Percentiles rank a stretch among this genome's conserved stretches.
phyloP scores from a whole-genome alignment of 192 early-diverging fungal species.

The Podila clonocystis region DNA sequence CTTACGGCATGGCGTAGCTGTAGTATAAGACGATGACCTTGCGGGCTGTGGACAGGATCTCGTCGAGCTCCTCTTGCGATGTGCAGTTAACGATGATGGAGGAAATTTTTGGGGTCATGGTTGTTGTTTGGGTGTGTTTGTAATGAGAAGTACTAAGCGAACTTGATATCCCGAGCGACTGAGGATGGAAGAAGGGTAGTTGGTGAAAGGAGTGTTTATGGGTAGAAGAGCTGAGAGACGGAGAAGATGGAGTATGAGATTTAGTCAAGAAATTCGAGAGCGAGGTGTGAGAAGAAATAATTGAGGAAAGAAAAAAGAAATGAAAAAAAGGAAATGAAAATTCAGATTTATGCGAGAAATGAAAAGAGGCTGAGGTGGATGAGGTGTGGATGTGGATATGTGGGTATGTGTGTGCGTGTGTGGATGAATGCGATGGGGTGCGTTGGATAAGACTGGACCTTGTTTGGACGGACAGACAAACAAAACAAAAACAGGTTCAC shows the following conservation, averaged over 20 bases:
- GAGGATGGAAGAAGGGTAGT: neutral
- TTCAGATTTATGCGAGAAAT: constrained; percentile 2
- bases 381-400: neutral
- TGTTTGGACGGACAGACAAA: too few species aligned
- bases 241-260: too few species aligned
- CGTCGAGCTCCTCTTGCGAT: constrained; percentile 28
- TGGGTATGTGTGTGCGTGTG: neutral
- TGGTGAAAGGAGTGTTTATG: neutral
- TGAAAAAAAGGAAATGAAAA: neutral
- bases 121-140: neutral
- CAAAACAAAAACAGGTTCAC: too few species aligned
- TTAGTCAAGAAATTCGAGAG: neutral
- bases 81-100: constrained; percentile 29
- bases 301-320: neutral
- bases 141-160: neutral
- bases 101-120: constrained; percentile 17
- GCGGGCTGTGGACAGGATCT: constrained; percentile 3
- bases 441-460: too few species aligned
- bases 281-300: neutral
- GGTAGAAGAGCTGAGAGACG: too few species aligned
- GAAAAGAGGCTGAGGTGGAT: constrained; percentile 2
- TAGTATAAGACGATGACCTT: constrained; percentile 34
- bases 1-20: constrained; percentile 27
- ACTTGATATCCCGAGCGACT: neutral
- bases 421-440: neutral